Evolutionary conservation across 345 rosid species (phyloP).

Genomic region (Litchi chinensis): DNA sequence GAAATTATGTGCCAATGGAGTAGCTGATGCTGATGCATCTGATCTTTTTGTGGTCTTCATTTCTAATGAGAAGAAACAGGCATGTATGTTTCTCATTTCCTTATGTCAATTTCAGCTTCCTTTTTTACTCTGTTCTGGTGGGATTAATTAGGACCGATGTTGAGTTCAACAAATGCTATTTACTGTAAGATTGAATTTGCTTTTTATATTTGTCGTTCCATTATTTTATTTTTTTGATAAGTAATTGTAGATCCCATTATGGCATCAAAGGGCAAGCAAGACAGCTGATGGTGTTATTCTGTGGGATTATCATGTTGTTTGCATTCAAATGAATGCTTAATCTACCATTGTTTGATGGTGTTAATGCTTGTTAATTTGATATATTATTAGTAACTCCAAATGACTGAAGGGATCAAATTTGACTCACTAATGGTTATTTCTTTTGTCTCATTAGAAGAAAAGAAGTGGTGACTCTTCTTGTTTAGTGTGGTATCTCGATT

Average conservation of each 20-base stretch:
- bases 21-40: constrained; percentile 54
- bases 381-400: background rate
- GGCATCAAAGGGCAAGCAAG: constrained; percentile 90
- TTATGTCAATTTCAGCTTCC: background rate
- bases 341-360: background rate
- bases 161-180: background rate
- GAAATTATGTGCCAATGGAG: constrained; percentile 51
- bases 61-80: constrained; percentile 87
- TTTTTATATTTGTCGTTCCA: no score
- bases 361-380: no score
- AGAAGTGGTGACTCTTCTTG: constrained; percentile 40
- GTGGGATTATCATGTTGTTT: constrained; percentile 91
- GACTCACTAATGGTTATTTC: background rate
- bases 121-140: background rate
- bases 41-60: constrained; percentile 77
- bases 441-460: constrained; percentile 34
- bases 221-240: constrained; percentile 10
- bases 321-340: constrained; percentile 61
- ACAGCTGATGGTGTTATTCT: constrained; percentile 80
- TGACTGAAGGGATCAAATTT: background rate
- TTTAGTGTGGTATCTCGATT: constrained; percentile 88
- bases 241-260: constrained; percentile 69
- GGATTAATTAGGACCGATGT: no score
- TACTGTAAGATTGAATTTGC: background rate
- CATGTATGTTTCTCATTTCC: constrained; percentile 26